Conservation (phyloP, 345 rosid genomes). For the Fremontodendron californicum region DNA sequence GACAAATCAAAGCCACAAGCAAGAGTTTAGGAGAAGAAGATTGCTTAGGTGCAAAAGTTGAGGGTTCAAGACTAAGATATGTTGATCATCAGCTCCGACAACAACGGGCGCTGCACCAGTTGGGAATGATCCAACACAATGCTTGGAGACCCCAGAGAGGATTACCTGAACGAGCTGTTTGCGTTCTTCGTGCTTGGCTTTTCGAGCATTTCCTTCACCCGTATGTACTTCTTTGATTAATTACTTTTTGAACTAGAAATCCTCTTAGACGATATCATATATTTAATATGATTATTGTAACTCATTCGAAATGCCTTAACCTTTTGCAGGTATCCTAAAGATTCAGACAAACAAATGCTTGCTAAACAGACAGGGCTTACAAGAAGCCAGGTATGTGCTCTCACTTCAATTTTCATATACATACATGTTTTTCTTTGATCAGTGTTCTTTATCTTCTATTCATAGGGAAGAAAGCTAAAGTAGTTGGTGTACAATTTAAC, state of each 20-base stretch:
- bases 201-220: slow-evolving; percentile 89
- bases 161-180: slow-evolving; percentile 71
- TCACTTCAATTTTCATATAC: neutral
- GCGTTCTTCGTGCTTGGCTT: slow-evolving; percentile 78
- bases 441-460: neutral
- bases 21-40: slow-evolving; percentile 63
- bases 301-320: neutral
- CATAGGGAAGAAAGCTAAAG: neutral
- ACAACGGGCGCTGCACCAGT: slow-evolving; percentile 44
- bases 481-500: neutral
- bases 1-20: slow-evolving; percentile 49
- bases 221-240: slow-evolving; percentile 31
- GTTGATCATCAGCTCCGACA: slow-evolving; percentile 55
- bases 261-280: neutral
- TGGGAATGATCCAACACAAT: slow-evolving; percentile 50
- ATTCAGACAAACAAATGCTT: slow-evolving; percentile 69
- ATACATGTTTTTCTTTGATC: neutral
- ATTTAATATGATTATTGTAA: too few species aligned
- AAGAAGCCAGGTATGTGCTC: slow-evolving; percentile 56
- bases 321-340: slow-evolving; percentile 62
- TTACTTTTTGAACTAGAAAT: neutral
- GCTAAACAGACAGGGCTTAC: slow-evolving; percentile 85
- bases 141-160: slow-evolving; percentile 85
- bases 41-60: slow-evolving; percentile 38
- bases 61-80: slow-evolving; percentile 42